These are phyloP conservation scores for Gossypium australe DNA, from an alignment of 345 rosid genomes.

Conservation along the genomic window DNA sequence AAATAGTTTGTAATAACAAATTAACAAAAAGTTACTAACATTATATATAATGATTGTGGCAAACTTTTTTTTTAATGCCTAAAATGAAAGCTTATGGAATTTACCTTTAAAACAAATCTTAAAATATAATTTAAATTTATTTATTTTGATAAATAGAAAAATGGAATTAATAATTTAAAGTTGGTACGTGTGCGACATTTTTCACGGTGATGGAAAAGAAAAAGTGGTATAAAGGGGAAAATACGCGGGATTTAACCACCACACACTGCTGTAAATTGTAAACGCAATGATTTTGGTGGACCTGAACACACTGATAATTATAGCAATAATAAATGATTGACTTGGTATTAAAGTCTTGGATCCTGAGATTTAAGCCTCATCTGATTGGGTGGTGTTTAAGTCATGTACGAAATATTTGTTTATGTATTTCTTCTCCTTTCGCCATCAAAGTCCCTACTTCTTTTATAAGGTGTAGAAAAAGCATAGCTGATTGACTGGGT, in stretches of 20 bases:
- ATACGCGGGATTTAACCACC: background rate
- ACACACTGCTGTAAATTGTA: background rate
- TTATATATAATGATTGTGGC: no score
- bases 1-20: no score
- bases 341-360: background rate
- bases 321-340: conserved; percentile 1
- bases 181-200: background rate
- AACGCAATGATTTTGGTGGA: background rate
- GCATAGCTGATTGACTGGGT: background rate
- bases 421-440: background rate
- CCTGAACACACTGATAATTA: background rate
- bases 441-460: background rate
- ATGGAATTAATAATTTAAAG: no score
- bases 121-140: no score
- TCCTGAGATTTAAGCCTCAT: no score
- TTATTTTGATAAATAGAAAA: no score
- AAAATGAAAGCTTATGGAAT: no score
- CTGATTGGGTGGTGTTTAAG: background rate
- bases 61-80: no score
- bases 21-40: no score
- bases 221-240: background rate
- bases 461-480: background rate
- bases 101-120: no score
- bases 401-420: background rate
- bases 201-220: background rate